phyloP scores from a whole-genome alignment of 1,284 basidiomycete species.

The Papiliotrema fonsecae region DNA sequence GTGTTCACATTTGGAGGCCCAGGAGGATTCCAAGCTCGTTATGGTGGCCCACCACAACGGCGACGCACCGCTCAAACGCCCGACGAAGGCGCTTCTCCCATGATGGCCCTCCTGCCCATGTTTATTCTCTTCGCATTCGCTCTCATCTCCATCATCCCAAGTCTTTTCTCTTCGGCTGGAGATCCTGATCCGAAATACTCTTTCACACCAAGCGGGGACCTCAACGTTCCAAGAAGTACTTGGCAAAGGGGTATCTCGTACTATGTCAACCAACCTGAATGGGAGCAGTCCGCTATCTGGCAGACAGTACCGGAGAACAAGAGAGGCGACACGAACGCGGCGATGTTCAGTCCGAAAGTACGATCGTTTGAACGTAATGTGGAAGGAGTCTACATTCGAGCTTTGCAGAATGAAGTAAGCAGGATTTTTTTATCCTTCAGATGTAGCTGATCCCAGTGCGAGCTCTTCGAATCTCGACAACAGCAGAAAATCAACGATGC shows the following conservation, averaged over 20 bases:
- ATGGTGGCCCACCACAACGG: constrained; percentile 33
- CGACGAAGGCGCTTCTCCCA: constrained; percentile 58
- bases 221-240: constrained; percentile 64
- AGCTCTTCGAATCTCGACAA: constrained; percentile 32
- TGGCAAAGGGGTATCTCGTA: constrained; percentile 68
- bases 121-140: constrained; percentile 79
- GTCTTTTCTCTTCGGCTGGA: constrained; percentile 58
- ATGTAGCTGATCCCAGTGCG: constrained; percentile 33
- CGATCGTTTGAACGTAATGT: constrained; percentile 52
- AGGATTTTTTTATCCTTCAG: background rate
- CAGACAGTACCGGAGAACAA: constrained; percentile 60
- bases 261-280: constrained; percentile 77
- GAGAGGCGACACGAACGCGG: constrained; percentile 53
- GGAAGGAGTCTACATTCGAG: constrained; percentile 65
- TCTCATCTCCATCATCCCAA: constrained; percentile 75
- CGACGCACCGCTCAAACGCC: constrained; percentile 38
- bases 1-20: constrained; percentile 53
- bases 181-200: constrained; percentile 76
- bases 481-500: constrained; percentile 61
- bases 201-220: constrained; percentile 57
- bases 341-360: constrained; percentile 35
- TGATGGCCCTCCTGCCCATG: constrained; percentile 80
- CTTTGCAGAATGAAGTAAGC: constrained; percentile 67
- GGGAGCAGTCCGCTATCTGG: constrained; percentile 64
- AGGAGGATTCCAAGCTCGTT: constrained; percentile 62